phyloP scores from a whole-genome alignment of 805 yeast genomes.

The Nakazawaea ishiwadae region DNA sequence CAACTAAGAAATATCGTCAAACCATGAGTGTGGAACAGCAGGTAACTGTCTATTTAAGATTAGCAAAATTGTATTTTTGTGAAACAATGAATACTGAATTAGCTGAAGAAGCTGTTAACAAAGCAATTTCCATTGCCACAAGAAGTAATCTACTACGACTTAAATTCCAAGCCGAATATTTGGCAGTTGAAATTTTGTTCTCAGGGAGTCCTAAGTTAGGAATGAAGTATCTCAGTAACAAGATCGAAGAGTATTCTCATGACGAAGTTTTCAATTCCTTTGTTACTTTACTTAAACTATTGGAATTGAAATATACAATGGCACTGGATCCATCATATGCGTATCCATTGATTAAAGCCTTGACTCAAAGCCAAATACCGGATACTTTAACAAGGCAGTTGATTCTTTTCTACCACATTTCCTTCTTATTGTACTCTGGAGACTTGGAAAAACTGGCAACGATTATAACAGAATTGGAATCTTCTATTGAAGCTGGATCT shows the following conservation, averaged over 20 bases:
- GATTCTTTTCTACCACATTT: conserved; percentile 25
- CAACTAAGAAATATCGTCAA: conserved; percentile 25
- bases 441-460: conserved; percentile 19
- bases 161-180: conserved; percentile 29
- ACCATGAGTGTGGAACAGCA: conserved; percentile 28
- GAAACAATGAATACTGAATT: conserved; percentile 37
- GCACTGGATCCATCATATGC: conserved; percentile 24
- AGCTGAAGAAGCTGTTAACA: conserved; percentile 36
- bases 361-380: conserved; percentile 8
- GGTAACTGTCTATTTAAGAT: conserved; percentile 28
- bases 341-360: conserved; percentile 16
- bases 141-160: conserved; percentile 22
- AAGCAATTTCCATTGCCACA: conserved; percentile 25
- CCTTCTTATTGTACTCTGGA: conserved; percentile 27
- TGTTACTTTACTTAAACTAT: conserved; percentile 25
- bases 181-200: conserved; percentile 34
- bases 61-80: conserved; percentile 31
- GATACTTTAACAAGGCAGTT: conserved; percentile 20
- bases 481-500: background rate
- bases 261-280: conserved; percentile 15
- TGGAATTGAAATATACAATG: conserved; percentile 28
- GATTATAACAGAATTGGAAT: conserved; percentile 18
- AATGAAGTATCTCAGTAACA: conserved; percentile 27
- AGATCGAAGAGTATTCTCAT: conserved; percentile 18
- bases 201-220: conserved; percentile 21